Percentiles rank a stretch among this genome's conserved stretches.
Conservation (phyloP, 345 rosid species). For the Raphanus raphanistrum region DNA sequence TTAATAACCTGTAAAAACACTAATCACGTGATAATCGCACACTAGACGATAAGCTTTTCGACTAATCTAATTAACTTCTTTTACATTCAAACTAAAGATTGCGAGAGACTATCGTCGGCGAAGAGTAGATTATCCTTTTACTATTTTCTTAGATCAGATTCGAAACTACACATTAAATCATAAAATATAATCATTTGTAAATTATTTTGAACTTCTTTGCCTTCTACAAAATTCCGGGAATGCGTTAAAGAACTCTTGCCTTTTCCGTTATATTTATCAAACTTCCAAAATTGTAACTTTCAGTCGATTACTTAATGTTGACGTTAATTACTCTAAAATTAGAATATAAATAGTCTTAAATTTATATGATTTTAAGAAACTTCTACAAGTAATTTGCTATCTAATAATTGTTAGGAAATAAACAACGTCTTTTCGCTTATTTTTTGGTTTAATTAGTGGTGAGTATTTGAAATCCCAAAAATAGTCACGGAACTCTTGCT, state of each 20-base stretch:
- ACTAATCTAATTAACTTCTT: background rate
- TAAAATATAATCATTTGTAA: no score
- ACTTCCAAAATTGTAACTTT: background rate
- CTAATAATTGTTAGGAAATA: no score
- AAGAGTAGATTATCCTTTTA: no score
- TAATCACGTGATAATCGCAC: background rate
- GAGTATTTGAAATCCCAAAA: slow-evolving; percentile 2
- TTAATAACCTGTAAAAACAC: background rate
- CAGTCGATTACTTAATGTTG: background rate
- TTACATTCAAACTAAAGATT: background rate
- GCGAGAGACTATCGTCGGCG: no score
- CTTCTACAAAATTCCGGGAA: background rate
- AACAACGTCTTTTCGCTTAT: background rate
- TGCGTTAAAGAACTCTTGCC: background rate
- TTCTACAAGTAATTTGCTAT: background rate
- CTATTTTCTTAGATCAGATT: no score
- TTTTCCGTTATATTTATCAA: background rate
- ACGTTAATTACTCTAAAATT: slow-evolving; percentile 9
- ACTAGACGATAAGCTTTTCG: background rate
- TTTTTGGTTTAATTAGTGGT: slow-evolving; percentile 8
- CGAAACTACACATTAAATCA: no score
- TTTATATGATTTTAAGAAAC: background rate
- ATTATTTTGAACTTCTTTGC: background rate
- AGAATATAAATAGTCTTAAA: slow-evolving; percentile 1
- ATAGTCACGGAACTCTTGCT: slow-evolving; percentile 25